These are phyloP conservation scores for Fusarium sp. DNA, from an alignment of 2,329 filamentous ascomycete genomes.

Conservation along the genomic window DNA sequence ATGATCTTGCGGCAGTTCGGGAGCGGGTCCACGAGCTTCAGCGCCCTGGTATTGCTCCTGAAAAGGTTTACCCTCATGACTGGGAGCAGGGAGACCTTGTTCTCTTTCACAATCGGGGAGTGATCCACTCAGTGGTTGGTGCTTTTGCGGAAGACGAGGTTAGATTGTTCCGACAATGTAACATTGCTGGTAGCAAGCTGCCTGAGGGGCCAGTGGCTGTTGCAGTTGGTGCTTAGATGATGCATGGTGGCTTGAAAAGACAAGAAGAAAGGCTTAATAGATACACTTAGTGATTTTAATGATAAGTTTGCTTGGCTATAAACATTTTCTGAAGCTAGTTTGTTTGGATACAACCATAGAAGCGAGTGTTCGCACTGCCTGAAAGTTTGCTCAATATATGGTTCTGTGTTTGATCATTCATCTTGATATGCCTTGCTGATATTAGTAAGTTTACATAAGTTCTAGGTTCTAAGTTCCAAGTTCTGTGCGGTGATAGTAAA, in stretches of 20 bases:
- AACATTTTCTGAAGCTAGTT: not conserved
- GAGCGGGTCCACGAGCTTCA: slow-evolving; percentile 76
- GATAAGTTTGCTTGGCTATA: not conserved
- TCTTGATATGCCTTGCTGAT: not conserved
- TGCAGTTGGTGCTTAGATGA: not conserved
- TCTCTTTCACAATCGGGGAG: slow-evolving; percentile 80
- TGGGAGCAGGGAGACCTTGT: slow-evolving; percentile 82
- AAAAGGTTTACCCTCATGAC: slow-evolving; percentile 76
- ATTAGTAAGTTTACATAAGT: not conserved
- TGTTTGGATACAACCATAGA: not conserved
- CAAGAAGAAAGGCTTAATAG: not conserved
- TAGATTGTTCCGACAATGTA: slow-evolving; percentile 80
- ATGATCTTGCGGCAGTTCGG: slow-evolving; percentile 71
- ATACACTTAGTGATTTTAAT: not conserved
- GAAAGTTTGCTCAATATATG: not conserved
- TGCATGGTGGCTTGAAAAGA: too few species aligned
- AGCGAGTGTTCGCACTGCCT: not conserved
- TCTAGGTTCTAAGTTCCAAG: fast-evolving
- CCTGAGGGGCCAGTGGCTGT: slow-evolving; percentile 58
- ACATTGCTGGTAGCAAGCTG: slow-evolving; percentile 72
- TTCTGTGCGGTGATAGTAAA: not conserved
- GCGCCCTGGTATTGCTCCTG: slow-evolving; percentile 75
- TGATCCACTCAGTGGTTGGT: slow-evolving; percentile 79
- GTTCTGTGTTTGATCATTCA: not conserved
- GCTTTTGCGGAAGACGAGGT: slow-evolving; percentile 79